Conservation (phyloP, 805 yeast species). For the Kockiozyma suomiensis region DNA sequence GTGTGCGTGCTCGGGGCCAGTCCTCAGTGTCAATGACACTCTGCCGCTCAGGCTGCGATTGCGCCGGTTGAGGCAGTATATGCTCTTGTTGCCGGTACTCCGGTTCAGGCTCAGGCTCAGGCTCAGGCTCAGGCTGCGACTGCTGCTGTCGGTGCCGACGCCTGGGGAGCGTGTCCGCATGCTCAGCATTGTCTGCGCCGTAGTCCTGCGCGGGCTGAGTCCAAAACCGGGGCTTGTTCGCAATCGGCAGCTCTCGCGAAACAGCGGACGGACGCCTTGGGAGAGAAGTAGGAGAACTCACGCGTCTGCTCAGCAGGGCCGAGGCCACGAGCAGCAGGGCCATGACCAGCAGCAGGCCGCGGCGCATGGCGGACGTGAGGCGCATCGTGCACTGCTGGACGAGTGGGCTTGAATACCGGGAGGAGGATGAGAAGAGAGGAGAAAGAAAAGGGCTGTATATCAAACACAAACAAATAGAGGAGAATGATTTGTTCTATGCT, state of each 20-base stretch:
- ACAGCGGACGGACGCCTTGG: slow-evolving; percentile 4
- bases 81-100: background rate
- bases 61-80: background rate
- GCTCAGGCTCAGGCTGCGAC: background rate
- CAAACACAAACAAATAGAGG: background rate
- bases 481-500: background rate
- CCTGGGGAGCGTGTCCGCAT: background rate
- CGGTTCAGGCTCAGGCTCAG: background rate
- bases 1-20: background rate
- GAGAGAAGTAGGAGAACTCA: slow-evolving; percentile 16
- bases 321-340: slow-evolving; percentile 15
- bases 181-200: too few relatives aligned
- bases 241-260: slow-evolving; percentile 1
- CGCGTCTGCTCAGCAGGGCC: slow-evolving; percentile 9
- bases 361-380: slow-evolving; percentile 21
- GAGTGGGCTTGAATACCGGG: background rate
- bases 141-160: slow-evolving; percentile 9
- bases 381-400: slow-evolving; percentile 8
- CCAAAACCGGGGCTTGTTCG: background rate
- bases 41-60: background rate
- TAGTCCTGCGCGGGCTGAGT: background rate
- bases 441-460: background rate
- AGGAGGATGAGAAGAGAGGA: background rate
- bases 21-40: background rate
- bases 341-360: slow-evolving; percentile 12